These are phyloP conservation scores for Papiliotrema flavescens DNA, from an alignment of 1,284 basidiomycete genomes.

Conservation along the genomic window DNA sequence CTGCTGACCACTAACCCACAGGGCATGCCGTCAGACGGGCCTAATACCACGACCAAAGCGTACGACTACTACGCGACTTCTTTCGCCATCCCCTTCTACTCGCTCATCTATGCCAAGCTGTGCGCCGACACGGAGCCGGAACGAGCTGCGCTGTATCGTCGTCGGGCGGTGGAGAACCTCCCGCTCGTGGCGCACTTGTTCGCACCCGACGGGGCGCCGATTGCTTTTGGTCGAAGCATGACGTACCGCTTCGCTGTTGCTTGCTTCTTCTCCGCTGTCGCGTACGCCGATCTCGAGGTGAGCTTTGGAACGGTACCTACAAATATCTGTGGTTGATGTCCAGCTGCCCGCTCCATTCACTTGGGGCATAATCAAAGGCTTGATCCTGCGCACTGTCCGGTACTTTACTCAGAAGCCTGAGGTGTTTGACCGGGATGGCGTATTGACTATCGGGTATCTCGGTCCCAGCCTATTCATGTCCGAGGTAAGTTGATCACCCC, in stretches of 20 bases:
- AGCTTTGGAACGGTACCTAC: too few species aligned
- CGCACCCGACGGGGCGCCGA: constrained; percentile 21
- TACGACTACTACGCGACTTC: constrained; percentile 33
- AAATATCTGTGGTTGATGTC: background rate
- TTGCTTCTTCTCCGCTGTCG: constrained; percentile 54
- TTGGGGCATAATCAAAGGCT: constrained; percentile 67
- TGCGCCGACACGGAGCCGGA: constrained; percentile 26
- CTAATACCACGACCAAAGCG: constrained; percentile 7
- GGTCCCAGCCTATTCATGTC: constrained; percentile 70
- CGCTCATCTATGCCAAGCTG: constrained; percentile 24
- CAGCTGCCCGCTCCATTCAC: constrained; percentile 60
- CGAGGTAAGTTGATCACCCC: constrained; percentile 55
- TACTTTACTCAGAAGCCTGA: constrained; percentile 62
- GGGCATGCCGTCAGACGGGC: constrained; percentile 24
- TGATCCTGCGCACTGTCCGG: constrained; percentile 66
- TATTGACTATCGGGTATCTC: constrained; percentile 64
- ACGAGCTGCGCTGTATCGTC: constrained; percentile 14
- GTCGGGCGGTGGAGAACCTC: constrained; percentile 15
- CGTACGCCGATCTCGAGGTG: constrained; percentile 20
- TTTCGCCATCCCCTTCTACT: constrained; percentile 35
- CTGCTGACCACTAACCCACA: constrained; percentile 4
- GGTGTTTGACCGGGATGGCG: constrained; percentile 57
- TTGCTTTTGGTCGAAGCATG: constrained; percentile 31
- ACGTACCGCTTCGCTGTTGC: constrained; percentile 50
- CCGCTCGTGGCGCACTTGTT: constrained; percentile 21